phyloP scores from a whole-genome alignment of 2,329 filamentous ascomycete species.

The Colletotrichum gigasporum region DNA sequence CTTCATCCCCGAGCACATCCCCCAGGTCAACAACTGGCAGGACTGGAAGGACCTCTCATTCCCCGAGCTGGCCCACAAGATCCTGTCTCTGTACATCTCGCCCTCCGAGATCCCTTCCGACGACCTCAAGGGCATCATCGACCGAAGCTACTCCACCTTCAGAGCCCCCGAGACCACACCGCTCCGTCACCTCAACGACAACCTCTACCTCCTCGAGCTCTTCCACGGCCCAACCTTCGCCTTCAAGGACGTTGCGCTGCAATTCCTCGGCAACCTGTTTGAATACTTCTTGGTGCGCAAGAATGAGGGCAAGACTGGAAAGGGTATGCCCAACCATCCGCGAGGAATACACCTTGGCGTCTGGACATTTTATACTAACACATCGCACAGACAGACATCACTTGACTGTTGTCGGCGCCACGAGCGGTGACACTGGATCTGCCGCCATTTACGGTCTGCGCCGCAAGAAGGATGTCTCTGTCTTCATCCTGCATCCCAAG shows the following conservation, averaged over 20 bases:
- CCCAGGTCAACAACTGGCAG: constrained; percentile 70
- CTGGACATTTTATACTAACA: constrained; percentile 33
- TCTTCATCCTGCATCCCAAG: constrained; percentile 94
- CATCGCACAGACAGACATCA: constrained; percentile 71
- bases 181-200: constrained; percentile 78
- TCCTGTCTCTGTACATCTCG: constrained; percentile 90
- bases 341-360: not conserved
- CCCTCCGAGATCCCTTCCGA: constrained; percentile 79
- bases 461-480: constrained; percentile 95
- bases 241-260: constrained; percentile 92
- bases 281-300: constrained; percentile 84
- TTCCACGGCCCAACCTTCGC: constrained; percentile 97
- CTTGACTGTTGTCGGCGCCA: constrained; percentile 86
- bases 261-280: constrained; percentile 96
- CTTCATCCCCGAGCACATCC: constrained; percentile 87
- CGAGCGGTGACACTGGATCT: constrained; percentile 89
- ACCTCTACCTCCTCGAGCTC: constrained; percentile 88
- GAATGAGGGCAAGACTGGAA: constrained; percentile 74
- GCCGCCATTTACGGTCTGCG: constrained; percentile 95
- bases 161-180: constrained; percentile 82
- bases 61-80: constrained; percentile 82
- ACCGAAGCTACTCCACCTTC: constrained; percentile 90
- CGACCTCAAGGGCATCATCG: constrained; percentile 85
- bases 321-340: constrained; percentile 45
- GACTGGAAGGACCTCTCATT: constrained; percentile 84